A percentile compares a stretch with the other conserved stretches of the same genome.
Evolutionary conservation across 164 flowering plant genomes (phyloP).

Genomic region (Kalanchoe fedtschenkoi): DNA sequence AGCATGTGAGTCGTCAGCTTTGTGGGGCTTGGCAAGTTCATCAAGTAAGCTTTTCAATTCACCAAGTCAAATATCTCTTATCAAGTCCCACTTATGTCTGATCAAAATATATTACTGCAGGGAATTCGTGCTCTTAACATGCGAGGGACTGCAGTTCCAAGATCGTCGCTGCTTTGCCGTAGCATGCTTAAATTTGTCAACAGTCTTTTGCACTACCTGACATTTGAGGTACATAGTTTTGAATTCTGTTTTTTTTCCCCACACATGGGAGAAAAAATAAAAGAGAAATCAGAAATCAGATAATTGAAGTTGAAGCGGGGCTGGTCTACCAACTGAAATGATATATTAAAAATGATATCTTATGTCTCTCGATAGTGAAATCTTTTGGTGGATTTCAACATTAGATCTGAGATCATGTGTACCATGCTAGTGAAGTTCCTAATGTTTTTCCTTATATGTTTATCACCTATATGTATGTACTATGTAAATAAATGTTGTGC

Average conservation of each 20-base stretch:
- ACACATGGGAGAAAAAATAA: not conserved
- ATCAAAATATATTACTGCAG: constrained; percentile 24
- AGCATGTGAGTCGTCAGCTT: constrained; percentile 89
- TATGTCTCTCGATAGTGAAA: too few species aligned
- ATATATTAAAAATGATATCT: too few species aligned
- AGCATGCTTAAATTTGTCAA: constrained; percentile 93
- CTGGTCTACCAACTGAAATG: too few species aligned
- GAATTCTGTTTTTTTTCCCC: not conserved
- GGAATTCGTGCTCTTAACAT: constrained; percentile 63
- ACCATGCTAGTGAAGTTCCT: too few species aligned
- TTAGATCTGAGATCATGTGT: too few species aligned
- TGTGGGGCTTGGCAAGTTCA: constrained; percentile 98
- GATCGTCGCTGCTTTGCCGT: constrained; percentile 84
- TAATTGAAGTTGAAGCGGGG: too few species aligned
- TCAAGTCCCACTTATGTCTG: not conserved
- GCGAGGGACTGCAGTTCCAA: constrained; percentile 63
- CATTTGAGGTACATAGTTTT: constrained; percentile 65
- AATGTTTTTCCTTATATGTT: too few species aligned
- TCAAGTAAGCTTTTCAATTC: constrained; percentile 48
- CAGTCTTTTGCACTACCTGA: constrained; percentile 86
- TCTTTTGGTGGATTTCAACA: too few species aligned
- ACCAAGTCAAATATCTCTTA: constrained; percentile 4
- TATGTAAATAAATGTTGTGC: too few species aligned
- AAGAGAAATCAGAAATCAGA: not conserved
- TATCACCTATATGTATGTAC: too few species aligned